Evolutionary conservation across 2,329 filamentous ascomycete genomes (phyloP).

Genomic region (Penicillium sp.): DNA sequence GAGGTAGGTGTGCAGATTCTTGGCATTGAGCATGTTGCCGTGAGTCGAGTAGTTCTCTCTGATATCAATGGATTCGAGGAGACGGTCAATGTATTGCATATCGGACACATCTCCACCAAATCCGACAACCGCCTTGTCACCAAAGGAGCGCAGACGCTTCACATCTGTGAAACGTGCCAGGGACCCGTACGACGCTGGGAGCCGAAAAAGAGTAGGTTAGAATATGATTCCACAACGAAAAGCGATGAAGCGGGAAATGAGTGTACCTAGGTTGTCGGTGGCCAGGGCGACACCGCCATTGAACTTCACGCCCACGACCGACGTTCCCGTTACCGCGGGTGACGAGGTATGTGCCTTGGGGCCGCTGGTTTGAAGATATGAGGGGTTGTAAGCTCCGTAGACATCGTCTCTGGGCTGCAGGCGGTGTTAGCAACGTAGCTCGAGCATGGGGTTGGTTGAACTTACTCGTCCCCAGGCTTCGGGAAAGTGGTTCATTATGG

Average conservation of each 20-base stretch:
- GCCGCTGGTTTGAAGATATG: slow-evolving; percentile 66
- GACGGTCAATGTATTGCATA: slow-evolving; percentile 96
- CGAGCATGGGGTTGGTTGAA: slow-evolving; percentile 12
- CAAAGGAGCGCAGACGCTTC: slow-evolving; percentile 88
- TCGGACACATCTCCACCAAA: slow-evolving; percentile 97
- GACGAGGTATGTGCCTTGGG: slow-evolving; percentile 85
- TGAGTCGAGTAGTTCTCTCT: slow-evolving; percentile 73
- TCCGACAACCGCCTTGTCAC: slow-evolving; percentile 76
- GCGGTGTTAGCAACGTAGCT: slow-evolving; percentile 33
- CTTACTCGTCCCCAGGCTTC: slow-evolving; percentile 61
- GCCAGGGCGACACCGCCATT: slow-evolving; percentile 94
- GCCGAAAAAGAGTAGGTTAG: slow-evolving; percentile 6
- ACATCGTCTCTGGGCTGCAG: slow-evolving; percentile 88
- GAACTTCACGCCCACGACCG: slow-evolving; percentile 91
- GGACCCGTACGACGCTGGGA: slow-evolving; percentile 87
- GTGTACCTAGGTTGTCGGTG: slow-evolving; percentile 86
- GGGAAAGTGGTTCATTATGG: slow-evolving; percentile 61
- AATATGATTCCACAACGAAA: background rate
- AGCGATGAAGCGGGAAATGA: background rate
- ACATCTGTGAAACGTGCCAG: slow-evolving; percentile 95
- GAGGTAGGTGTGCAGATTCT: slow-evolving; percentile 95
- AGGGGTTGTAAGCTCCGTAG: slow-evolving; percentile 87
- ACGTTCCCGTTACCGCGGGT: slow-evolving; percentile 93
- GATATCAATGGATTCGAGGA: slow-evolving; percentile 80
- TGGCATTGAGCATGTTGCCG: slow-evolving; percentile 65